Evolutionary conservation across 441 rosid species (phyloP).

Genomic region (Syzygium malaccense): DNA sequence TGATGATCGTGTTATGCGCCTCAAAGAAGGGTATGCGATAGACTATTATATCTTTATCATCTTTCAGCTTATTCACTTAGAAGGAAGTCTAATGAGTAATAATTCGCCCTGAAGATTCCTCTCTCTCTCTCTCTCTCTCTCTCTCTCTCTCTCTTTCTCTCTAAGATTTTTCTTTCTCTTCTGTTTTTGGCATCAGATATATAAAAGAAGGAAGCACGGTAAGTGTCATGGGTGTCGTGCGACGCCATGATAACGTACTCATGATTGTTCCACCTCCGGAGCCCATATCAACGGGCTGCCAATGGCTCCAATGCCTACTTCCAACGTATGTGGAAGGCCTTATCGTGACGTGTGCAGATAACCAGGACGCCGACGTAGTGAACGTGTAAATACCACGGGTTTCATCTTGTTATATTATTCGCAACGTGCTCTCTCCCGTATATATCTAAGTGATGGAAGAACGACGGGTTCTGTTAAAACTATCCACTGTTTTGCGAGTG

Average conservation of each 20-base stretch:
- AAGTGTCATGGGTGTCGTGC: constrained; percentile 88
- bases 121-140: background rate
- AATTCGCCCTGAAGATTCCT: background rate
- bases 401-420: background rate
- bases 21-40: constrained; percentile 79
- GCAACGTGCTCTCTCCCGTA: background rate
- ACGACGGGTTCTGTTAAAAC: background rate
- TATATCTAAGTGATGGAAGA: background rate
- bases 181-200: constrained; percentile 35
- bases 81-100: background rate
- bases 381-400: constrained; percentile 47
- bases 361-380: constrained; percentile 62
- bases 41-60: background rate
- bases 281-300: constrained; percentile 77
- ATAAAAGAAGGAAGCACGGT: constrained; percentile 93
- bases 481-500: background rate
- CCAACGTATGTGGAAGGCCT: constrained; percentile 76
- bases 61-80: background rate
- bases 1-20: constrained; percentile 77
- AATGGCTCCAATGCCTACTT: constrained; percentile 66
- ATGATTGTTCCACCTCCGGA: constrained; percentile 74
- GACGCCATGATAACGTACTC: constrained; percentile 73
- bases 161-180: background rate
- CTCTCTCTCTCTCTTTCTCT: background rate
- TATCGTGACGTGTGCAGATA: constrained; percentile 68